Conservation (phyloP, 352 stramenopile genomes). For the Phytophthora quininea region DNA sequence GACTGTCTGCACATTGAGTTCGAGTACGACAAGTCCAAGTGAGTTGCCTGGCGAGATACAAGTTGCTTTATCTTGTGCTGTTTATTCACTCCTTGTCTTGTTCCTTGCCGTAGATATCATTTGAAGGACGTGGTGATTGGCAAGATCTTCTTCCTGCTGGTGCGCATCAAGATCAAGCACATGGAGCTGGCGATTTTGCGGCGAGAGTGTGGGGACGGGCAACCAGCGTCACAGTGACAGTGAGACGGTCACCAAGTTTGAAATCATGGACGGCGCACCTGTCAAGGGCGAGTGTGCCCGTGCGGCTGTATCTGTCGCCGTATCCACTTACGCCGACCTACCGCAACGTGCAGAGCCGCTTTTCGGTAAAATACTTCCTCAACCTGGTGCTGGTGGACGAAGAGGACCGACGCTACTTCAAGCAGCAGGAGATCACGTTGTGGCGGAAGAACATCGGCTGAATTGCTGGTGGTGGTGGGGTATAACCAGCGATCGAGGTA, state of each 20-base stretch:
- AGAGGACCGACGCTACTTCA: conserved; percentile 99
- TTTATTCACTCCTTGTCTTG: too few species aligned
- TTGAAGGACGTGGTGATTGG: conserved; percentile 96
- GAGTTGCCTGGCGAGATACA: not conserved
- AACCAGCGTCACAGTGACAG: conserved; percentile 92
- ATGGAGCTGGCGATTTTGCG: conserved; percentile 98
- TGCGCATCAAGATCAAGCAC: conserved; percentile 99
- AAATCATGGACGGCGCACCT: conserved; percentile 99
- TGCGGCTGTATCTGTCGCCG: conserved; percentile 94
- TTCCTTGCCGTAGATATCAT: conserved; percentile 63
- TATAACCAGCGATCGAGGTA: not conserved
- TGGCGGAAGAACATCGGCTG: conserved; percentile 85
- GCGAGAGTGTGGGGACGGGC: conserved; percentile 85
- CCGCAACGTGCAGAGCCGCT: conserved; percentile 90
- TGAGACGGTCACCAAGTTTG: conserved; percentile 98
- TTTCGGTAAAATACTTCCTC: conserved; percentile 96
- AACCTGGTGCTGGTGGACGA: conserved; percentile 99
- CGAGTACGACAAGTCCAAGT: conserved; percentile 94
- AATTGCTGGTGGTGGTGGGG: not conserved
- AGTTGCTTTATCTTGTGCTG: too few species aligned
- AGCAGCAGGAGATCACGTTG: conserved; percentile 98
- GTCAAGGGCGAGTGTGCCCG: conserved; percentile 96
- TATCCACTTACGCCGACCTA: conserved; percentile 92
- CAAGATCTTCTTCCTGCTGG: conserved; percentile 98
- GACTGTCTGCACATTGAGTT: conserved; percentile 99